Base-by-base conservation (phyloP, 2,329 filamentous ascomycete species). In the Tolypocladium album region DNA sequence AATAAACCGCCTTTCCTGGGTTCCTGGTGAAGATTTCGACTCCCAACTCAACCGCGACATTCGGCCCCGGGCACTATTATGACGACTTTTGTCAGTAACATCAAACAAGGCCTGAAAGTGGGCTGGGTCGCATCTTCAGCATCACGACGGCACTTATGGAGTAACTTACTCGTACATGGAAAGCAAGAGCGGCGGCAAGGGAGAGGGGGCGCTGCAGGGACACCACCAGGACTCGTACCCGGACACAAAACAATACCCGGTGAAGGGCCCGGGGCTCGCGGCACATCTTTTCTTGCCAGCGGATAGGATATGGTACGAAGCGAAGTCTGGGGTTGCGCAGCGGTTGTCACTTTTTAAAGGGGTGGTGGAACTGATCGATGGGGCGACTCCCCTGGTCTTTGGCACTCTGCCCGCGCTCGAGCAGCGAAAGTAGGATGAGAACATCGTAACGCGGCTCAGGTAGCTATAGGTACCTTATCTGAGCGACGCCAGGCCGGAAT, bases 201-300 rank as follows among this genome's bases (percentile, higher is more conserved):
- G 20, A 36, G 50, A 43, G 15, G 38, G 27, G 24, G 15, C 38
- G 39, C 38, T 55, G 47, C 58, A 40, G 39, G 81, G 81, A 2
- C 80, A 83, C 65, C 79, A 82, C 63, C 69, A 71, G 5, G 79
- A 82, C 65, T 79, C 79, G 1, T 82, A 82, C 0, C 76, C 81
- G 0, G 82, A 81, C 0, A 83, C 81, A 36, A 81, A 84, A 68
- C 81, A 84, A 68, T 83, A 82, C 67, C 81, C 82, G 3, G 71
- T 79, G 17, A 70, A 80, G 15, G 75, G 75, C 5, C 81, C 80
- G 1, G 75, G 76, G 1, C 65, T 82, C 12, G 75, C 83, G 20
- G 79, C 80, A 8, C 67, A 84, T 52, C 83, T 83, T 67, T 84
- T 84, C 59, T 64, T 84, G 60, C 81, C 81, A 0, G 79, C 80